Base-by-base conservation (phyloP, 2,329 filamentous ascomycete species). In the Aspergillus sergii region DNA sequence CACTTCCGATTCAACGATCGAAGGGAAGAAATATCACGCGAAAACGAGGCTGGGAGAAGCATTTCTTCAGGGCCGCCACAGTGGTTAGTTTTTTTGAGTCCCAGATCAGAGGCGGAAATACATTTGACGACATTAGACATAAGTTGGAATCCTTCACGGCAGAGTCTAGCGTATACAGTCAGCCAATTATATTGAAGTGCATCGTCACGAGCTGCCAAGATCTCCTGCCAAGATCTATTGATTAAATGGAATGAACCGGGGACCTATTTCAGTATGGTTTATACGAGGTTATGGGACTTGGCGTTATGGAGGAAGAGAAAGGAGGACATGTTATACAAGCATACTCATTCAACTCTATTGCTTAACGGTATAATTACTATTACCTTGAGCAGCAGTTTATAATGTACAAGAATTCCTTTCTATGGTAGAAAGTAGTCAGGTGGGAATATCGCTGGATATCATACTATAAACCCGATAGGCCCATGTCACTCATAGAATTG, bases 71-170 rank as follows among this genome's bases (percentile, higher is more conserved):
- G 43, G 9, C 4, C 23, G 6, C 10, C 14, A 21, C 11, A n/a
- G n/a, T n/a, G n/a, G n/a, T n/a, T n/a, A n/a, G n/a, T n/a, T n/a
- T n/a, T n/a, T n/a, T n/a, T n/a, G n/a, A n/a, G n/a, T n/a, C n/a
- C n/a, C n/a, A n/a, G n/a, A n/a, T n/a, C n/a, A n/a, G n/a, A 41
- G 19, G 19, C 8, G 8, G 3, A 9, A n/a, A 10, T 0, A 3
- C 7, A 8, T 1, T n/a, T 4, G 8, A 12, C n/a, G 43, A 14
- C n/a, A 12, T 46, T 46, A 11, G 8, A 10, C 4, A n/a, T 23
- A 14, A 11, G n/a, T 5, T 23, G 7, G 16, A 3, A 0, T 9
- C 39, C 16, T 41, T 41, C 39, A 4, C 39, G 7, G 7, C 16
- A 41, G 4, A n/a, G 39, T 23, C 23, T 6, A 36, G 7, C n/a